Evolutionary conservation across 1,284 basidiomycete genomes (phyloP), one percentile per base, ranked within the genome.

Genomic region (Apiotrichum siamense): DNA sequence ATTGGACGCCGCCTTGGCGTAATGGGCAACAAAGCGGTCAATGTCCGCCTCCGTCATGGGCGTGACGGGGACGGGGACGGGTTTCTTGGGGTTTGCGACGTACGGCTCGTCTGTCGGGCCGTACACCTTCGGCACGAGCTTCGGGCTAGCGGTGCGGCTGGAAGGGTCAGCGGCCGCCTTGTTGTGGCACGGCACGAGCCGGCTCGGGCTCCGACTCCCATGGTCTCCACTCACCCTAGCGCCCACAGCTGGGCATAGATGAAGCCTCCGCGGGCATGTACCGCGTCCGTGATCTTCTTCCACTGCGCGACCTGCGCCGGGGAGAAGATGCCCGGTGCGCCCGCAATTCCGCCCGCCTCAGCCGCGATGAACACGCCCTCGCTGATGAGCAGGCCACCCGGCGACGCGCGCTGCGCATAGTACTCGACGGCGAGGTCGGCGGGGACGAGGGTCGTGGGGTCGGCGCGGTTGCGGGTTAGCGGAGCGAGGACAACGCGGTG

Each of bases 211-310:
- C 1, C 31, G 7, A 17, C 3, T 15, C 9, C 9, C 6, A n/a
- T 7, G 3, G 20, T 17, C 9, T 9, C 2, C 17, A 57, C 52
- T 17, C 15, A 50, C 79, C 80, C 23, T 3, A 79, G 63, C 0
- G 78, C 77, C 79, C 79, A 80, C 0, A 81, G 65, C 59, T 83
- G 80, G 1, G 72, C 36, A 59, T 71, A 79, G 50, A 81, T 77
- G 61, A 65, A 70, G 0, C 75, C 77, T 4, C 70, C 76, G 36
- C 78, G 76, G 4, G 67, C 70, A 57, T 81, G 80, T 2, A 79
- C 76, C 2, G 67, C 72, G 44, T 72, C 70, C 10, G 69, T 72
- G 25, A 78, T 58, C 70, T 74, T 51, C 41, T 66, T 66, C 70
- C 70, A 72, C 12, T 38, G 43, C 11, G 42, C 55, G 20, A 66